Conservation (phyloP, 2,329 filamentous ascomycete species). For the Penicillium griseofulvum region DNA sequence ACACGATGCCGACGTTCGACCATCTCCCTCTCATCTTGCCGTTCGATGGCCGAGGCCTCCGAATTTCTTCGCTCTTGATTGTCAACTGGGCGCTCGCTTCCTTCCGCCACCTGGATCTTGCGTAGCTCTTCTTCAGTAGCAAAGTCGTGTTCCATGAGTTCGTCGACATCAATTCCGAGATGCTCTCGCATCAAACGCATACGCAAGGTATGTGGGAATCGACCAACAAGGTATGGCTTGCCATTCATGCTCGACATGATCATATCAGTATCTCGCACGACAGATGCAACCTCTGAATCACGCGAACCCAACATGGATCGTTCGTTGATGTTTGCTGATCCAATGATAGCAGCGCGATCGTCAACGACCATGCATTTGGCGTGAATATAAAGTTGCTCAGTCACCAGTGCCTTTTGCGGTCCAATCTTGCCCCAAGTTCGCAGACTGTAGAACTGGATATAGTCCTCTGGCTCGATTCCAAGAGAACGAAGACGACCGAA, state of each 20-base stretch:
- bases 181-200: constrained; percentile 96
- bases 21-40: constrained; percentile 42
- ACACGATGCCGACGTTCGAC: constrained; percentile 44
- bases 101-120: constrained; percentile 58
- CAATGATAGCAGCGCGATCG: constrained; percentile 88
- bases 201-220: constrained; percentile 88
- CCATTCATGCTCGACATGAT: constrained; percentile 89
- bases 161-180: constrained; percentile 90
- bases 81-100: constrained; percentile 27
- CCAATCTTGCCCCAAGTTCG: constrained; percentile 91
- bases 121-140: constrained; percentile 63
- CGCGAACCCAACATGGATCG: constrained; percentile 88
- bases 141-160: constrained; percentile 76
- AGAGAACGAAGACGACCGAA: constrained; percentile 77
- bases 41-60: constrained; percentile 35
- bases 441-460: constrained; percentile 91
- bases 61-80: constrained; percentile 25
- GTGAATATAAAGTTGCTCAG: constrained; percentile 96
- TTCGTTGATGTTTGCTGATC: constrained; percentile 98
- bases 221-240: constrained; percentile 80
- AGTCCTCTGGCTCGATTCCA: constrained; percentile 89
- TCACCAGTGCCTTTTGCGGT: constrained; percentile 75
- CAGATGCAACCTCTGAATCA: constrained; percentile 86
- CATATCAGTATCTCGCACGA: constrained; percentile 91
- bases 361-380: constrained; percentile 97